Conservation (phyloP, 2,329 filamentous ascomycete species). For the Epichloe bromicola region DNA sequence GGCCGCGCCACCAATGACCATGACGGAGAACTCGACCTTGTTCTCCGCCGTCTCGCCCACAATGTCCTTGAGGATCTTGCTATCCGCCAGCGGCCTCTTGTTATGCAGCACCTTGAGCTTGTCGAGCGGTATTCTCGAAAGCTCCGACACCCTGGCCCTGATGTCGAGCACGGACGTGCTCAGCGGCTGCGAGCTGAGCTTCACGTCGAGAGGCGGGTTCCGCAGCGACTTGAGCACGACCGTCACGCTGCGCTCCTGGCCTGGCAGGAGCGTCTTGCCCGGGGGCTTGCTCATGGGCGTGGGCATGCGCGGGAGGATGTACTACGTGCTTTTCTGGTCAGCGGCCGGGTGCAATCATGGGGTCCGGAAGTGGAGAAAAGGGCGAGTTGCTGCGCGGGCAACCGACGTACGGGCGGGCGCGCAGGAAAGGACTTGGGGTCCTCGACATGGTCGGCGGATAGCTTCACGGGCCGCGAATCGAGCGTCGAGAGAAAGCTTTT, state of each 20-base stretch:
- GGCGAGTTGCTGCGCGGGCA: background rate
- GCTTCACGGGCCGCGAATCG: slow-evolving; percentile 65
- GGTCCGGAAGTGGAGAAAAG: background rate
- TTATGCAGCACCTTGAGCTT: slow-evolving; percentile 80
- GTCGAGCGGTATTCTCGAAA: slow-evolving; percentile 51
- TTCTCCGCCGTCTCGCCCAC: slow-evolving; percentile 33
- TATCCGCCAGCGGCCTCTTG: slow-evolving; percentile 74
- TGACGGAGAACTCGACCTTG: slow-evolving; percentile 65
- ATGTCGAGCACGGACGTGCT: slow-evolving; percentile 68
- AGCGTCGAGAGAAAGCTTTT: slow-evolving; percentile 70
- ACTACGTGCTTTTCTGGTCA: slow-evolving; percentile 29
- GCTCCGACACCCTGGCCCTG: slow-evolving; percentile 53
- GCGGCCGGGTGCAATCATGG: background rate
- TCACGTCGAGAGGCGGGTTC: slow-evolving; percentile 57
- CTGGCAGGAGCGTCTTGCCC: slow-evolving; percentile 31
- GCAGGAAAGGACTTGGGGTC: slow-evolving; percentile 68
- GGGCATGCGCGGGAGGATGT: slow-evolving; percentile 57
- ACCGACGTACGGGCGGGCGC: slow-evolving; percentile 51
- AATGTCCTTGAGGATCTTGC: slow-evolving; percentile 64
- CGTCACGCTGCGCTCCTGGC: slow-evolving; percentile 37
- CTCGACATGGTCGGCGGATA: slow-evolving; percentile 82
- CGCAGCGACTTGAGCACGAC: slow-evolving; percentile 65
- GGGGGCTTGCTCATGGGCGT: slow-evolving; percentile 36
- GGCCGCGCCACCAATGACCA: slow-evolving; percentile 65
- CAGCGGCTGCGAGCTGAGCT: slow-evolving; percentile 47